Conservation (phyloP, 2,329 filamentous ascomycete genomes). For the Curvularia spicifera region DNA sequence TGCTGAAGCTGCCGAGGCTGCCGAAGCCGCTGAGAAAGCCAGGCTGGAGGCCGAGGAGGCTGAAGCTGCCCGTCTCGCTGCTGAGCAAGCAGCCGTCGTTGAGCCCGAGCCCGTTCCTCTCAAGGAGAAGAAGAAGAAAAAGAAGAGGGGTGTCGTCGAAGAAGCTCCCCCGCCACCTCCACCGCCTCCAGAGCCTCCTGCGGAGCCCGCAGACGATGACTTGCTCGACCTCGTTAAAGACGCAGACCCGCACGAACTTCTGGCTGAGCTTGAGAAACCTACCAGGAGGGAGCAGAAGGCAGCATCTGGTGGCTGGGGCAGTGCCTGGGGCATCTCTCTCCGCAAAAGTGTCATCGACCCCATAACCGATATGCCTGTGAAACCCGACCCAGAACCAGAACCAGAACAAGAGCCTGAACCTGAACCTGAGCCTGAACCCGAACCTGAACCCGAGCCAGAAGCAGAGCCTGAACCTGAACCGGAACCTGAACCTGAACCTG, state of each 20-base stretch:
- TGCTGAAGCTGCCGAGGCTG: slow-evolving; percentile 22
- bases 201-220: slow-evolving; percentile 38
- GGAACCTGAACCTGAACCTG: slow-evolving; percentile 22
- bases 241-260: slow-evolving; percentile 40
- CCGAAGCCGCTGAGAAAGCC: slow-evolving; percentile 40
- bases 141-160: slow-evolving; percentile 34
- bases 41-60: slow-evolving; percentile 45
- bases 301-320: slow-evolving; percentile 45
- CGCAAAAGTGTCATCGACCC: slow-evolving; percentile 55
- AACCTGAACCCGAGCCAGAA: slow-evolving; percentile 28
- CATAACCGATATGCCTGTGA: slow-evolving; percentile 28
- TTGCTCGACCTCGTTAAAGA: slow-evolving; percentile 45
- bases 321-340: slow-evolving; percentile 54
- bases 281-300: slow-evolving; percentile 39
- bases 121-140: slow-evolving; percentile 50
- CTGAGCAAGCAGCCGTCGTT: slow-evolving; percentile 36
- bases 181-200: slow-evolving; percentile 19
- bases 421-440: slow-evolving; percentile 30
- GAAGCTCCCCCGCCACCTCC: slow-evolving; percentile 27
- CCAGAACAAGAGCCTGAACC: slow-evolving; percentile 21
- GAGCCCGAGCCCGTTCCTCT: slow-evolving; percentile 38
- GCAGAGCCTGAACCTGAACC: slow-evolving; percentile 19
- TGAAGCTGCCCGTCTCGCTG: slow-evolving; percentile 21
- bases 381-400: slow-evolving; percentile 19
- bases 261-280: slow-evolving; percentile 47